Evolutionary conservation across 2,329 filamentous ascomycete species (phyloP).

Genomic region (Aspergillus puulaauensis): DNA sequence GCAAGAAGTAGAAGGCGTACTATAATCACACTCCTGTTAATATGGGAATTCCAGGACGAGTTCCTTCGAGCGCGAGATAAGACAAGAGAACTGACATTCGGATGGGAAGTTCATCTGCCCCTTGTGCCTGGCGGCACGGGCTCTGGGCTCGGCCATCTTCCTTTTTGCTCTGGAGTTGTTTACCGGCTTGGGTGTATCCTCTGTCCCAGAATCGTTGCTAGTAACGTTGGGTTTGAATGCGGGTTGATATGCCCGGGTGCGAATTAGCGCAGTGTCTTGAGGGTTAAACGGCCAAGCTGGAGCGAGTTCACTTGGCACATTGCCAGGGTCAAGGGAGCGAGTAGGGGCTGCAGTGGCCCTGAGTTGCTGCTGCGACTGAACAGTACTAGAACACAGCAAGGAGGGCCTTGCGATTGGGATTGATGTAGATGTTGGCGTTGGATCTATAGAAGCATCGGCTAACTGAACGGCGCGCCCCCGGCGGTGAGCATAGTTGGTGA

Average conservation of each 20-base stretch:
- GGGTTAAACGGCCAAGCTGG: constrained; percentile 24
- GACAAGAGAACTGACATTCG: constrained; percentile 57
- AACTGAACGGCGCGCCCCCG: not conserved
- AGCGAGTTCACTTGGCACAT: constrained; percentile 16
- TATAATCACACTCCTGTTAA: constrained; percentile 14
- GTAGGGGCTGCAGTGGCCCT: not conserved
- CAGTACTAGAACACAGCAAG: not conserved
- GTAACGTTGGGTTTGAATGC: constrained; percentile 15
- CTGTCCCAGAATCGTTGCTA: not conserved
- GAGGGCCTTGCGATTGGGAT: not conserved
- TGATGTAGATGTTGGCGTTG: constrained; percentile 3
- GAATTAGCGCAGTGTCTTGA: constrained; percentile 23
- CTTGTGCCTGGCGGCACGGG: constrained; percentile 75
- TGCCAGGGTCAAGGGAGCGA: constrained; percentile 15
- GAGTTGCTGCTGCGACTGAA: not conserved
- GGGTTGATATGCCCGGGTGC: constrained; percentile 22
- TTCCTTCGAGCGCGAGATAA: too few relatives aligned
- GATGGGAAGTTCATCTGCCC: constrained; percentile 76
- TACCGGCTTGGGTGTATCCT: not conserved
- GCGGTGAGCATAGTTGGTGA: constrained; percentile 18
- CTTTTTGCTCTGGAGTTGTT: constrained; percentile 4
- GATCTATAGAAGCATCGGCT: not conserved
- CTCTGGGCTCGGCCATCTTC: constrained; percentile 69
- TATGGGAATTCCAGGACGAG: not conserved
- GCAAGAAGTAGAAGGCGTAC: constrained; percentile 45